Evolutionary conservation across 139 green algal species (phyloP).

Genomic region (Chlorella sp.): DNA sequence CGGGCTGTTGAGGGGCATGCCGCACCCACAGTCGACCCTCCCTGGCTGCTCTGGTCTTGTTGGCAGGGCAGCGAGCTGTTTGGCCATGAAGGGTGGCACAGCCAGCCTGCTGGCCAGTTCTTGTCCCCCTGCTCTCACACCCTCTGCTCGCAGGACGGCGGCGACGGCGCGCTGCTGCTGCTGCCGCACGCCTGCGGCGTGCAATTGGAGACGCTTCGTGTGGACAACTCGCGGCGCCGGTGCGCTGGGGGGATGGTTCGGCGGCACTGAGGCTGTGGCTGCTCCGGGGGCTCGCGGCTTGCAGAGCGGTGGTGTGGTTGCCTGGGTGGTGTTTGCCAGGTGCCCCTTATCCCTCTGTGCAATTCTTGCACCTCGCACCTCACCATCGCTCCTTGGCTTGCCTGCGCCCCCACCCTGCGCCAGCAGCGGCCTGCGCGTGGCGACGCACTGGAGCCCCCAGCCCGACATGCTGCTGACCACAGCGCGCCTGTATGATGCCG

Average conservation of each 20-base stretch:
- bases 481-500: slow-evolving; percentile 19
- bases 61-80: too few relatives aligned
- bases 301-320: background rate
- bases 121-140: background rate
- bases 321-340: background rate
- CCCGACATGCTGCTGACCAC: slow-evolving; percentile 35
- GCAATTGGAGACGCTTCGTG: slow-evolving; percentile 28
- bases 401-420: background rate
- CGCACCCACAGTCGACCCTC: too few relatives aligned
- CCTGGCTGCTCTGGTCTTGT: too few relatives aligned
- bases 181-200: slow-evolving; percentile 34
- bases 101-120: too few relatives aligned
- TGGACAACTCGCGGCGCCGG: slow-evolving; percentile 9
- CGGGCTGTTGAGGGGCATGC: too few relatives aligned
- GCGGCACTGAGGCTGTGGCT: background rate
- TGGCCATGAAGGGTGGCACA: too few relatives aligned
- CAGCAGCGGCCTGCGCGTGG: slow-evolving; percentile 33
- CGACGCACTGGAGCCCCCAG: slow-evolving; percentile 29
- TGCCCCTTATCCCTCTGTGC: background rate
- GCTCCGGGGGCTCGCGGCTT: background rate
- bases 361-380: background rate
- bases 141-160: background rate
- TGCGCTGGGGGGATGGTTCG: background rate
- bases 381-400: background rate
- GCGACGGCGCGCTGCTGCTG: slow-evolving; percentile 31